phyloP scores from a whole-genome alignment of 2,329 filamentous ascomycete species.

The Chrysoporthe puriensis region DNA sequence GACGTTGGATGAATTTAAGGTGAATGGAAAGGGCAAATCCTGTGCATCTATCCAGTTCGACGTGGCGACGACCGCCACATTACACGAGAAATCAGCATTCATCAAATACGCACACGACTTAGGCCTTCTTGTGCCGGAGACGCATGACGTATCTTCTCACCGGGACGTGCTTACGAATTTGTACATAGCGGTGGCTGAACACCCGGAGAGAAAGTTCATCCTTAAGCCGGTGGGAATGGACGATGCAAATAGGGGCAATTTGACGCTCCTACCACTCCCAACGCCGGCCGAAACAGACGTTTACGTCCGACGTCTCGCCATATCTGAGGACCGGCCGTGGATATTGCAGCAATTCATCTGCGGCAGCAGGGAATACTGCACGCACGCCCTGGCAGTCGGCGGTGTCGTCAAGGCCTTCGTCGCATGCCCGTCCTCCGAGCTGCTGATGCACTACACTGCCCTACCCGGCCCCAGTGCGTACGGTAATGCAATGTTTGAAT shows the following conservation, averaged over 20 bases:
- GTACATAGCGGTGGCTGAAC: conserved; percentile 33
- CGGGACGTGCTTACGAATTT: conserved; percentile 59
- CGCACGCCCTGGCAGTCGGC: conserved; percentile 68
- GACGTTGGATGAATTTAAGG: conserved; percentile 58
- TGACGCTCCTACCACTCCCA: conserved; percentile 66
- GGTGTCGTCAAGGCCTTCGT: conserved; percentile 69
- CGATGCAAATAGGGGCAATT: conserved; percentile 60
- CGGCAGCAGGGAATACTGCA: conserved; percentile 68
- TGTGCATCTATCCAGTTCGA: conserved; percentile 65
- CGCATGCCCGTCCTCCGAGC: conserved; percentile 64
- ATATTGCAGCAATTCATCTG: conserved; percentile 70
- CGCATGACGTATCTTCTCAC: conserved; percentile 55
- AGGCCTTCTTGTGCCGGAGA: conserved; percentile 58
- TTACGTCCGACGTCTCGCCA: conserved; percentile 57
- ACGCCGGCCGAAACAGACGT: conserved; percentile 55
- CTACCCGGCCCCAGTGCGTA: conserved; percentile 59
- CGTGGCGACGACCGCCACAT: conserved; percentile 54
- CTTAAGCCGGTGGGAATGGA: conserved; percentile 69
- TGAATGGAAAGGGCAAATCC: conserved; percentile 42
- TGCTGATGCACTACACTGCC: conserved; percentile 68
- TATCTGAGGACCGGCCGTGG: conserved; percentile 61
- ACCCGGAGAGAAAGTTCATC: conserved; percentile 55
- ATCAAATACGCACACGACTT: conserved; percentile 59
- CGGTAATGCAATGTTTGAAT: conserved; percentile 62
- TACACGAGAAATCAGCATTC: conserved; percentile 71